Conservation (phyloP, 2,329 filamentous ascomycete genomes). For the Colletotrichum viniferum region DNA sequence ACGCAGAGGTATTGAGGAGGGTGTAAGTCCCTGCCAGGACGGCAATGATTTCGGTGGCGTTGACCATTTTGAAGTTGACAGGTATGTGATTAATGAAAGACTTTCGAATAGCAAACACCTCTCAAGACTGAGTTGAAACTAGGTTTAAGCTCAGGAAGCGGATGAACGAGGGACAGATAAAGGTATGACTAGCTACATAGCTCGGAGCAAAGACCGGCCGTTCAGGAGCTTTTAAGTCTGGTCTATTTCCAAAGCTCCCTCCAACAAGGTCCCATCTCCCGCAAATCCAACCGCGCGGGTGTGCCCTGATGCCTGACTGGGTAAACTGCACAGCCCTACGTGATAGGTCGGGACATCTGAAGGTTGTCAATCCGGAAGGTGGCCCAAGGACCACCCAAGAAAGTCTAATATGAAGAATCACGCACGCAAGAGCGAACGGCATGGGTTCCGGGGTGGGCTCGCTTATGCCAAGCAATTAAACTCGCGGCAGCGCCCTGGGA, state of each 20-base stretch:
- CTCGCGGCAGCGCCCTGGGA: background rate
- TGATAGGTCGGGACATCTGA: slow-evolving; percentile 6
- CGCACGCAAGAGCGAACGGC: background rate
- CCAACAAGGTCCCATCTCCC: background rate
- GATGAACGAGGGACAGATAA: background rate
- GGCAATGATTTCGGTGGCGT: slow-evolving; percentile 18
- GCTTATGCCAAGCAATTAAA: background rate
- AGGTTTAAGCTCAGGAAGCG: background rate
- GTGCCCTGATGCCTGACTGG: background rate
- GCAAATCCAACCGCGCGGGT: background rate
- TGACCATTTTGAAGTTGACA: slow-evolving; percentile 8
- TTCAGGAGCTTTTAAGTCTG: background rate
- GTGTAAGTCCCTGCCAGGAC: slow-evolving; percentile 19
- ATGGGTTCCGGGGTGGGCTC: background rate
- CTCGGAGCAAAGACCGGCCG: background rate
- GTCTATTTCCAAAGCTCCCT: background rate
- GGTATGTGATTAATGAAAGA: background rate
- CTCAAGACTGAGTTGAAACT: background rate
- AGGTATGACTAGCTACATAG: background rate
- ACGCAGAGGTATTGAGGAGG: slow-evolving; percentile 22
- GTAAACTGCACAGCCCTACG: background rate
- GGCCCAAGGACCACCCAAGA: background rate
- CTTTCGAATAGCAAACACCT: background rate
- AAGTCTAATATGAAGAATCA: background rate
- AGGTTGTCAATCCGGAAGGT: background rate